phyloP scores from a whole-genome alignment of 2,329 filamentous ascomycete genomes.

The Ophiocordyceps robertsii region DNA sequence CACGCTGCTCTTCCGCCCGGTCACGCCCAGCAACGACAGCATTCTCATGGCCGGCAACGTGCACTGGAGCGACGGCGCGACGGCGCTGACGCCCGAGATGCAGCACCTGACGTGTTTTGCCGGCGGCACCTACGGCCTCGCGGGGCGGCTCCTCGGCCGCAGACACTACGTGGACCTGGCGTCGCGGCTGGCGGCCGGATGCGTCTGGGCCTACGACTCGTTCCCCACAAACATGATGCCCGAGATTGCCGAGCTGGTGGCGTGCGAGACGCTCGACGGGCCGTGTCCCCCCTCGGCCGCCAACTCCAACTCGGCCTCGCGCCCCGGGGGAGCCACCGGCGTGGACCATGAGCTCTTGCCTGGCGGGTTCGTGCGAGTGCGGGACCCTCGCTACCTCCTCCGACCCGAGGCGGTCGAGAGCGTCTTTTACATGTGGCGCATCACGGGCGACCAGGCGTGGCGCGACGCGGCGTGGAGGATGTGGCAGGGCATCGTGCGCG shows the following conservation, averaged over 20 bases:
- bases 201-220: constrained; percentile 38
- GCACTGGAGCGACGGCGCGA: constrained; percentile 12
- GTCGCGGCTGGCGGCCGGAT: constrained; percentile 35
- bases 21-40: constrained; percentile 44
- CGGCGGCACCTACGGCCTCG: constrained; percentile 57
- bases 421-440: constrained; percentile 38
- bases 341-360: constrained; percentile 12
- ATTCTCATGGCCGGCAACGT: constrained; percentile 43
- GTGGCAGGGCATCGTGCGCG: constrained; percentile 28
- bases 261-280: constrained; percentile 18
- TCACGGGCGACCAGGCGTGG: constrained; percentile 30
- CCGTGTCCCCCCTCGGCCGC: constrained; percentile 20
- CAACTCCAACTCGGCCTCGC: constrained; percentile 4
- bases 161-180: constrained; percentile 32
- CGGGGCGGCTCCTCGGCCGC: constrained; percentile 43
- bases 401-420: constrained; percentile 39
- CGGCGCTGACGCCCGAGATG: constrained; percentile 20
- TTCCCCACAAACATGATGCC: constrained; percentile 41
- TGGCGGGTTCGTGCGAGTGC: constrained; percentile 46
- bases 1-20: constrained; percentile 54
- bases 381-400: constrained; percentile 36
- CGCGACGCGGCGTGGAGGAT: constrained; percentile 33
- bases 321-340: neutral
- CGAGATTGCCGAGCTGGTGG: constrained; percentile 28
- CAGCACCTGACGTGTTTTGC: constrained; percentile 58